Evolutionary conservation across 495 filamentous ascomycete species (phyloP).

Genomic region (Penicillium paradoxum): DNA sequence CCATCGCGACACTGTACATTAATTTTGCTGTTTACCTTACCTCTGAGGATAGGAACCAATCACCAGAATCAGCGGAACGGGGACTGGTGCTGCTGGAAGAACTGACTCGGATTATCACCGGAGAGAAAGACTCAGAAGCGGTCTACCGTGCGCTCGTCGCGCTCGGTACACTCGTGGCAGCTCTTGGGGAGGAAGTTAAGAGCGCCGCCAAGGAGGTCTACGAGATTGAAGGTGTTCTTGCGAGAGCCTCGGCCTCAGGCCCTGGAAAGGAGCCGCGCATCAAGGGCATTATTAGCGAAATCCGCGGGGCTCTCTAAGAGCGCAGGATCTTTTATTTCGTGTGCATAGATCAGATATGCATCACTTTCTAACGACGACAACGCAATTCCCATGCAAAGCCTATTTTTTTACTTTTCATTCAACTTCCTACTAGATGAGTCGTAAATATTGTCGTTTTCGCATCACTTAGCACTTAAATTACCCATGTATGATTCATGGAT

Average conservation of each 20-base stretch:
- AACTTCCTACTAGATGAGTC: neutral
- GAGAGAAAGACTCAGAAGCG: constrained; percentile 72
- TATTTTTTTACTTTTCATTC: neutral
- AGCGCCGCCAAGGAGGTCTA: constrained; percentile 48
- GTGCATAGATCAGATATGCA: constrained; percentile 15
- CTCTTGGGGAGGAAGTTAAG: constrained; percentile 42
- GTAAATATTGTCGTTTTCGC: neutral
- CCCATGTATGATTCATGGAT: neutral
- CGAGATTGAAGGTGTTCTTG: constrained; percentile 34
- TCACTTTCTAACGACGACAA: constrained; percentile 22
- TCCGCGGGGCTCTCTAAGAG: constrained; percentile 30
- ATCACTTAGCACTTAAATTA: neutral
- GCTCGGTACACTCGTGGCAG: constrained; percentile 62
- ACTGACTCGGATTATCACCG: constrained; percentile 55
- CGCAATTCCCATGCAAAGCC: constrained; percentile 7
- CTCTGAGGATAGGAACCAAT: constrained; percentile 25
- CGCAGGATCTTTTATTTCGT: constrained; percentile 1
- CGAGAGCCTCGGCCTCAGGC: constrained; percentile 30
- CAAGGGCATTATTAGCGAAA: constrained; percentile 46
- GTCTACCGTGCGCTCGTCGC: constrained; percentile 80
- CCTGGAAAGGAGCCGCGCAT: constrained; percentile 47
- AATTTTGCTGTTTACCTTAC: constrained; percentile 72
- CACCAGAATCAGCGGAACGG: constrained; percentile 48
- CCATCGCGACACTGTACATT: constrained; percentile 74
- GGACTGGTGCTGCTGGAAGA: constrained; percentile 58